Evolutionary conservation across 148 eudicot genomes (phyloP), one percentile per base, ranked within the genome.

Genomic region (Talinum fruticosum): DNA sequence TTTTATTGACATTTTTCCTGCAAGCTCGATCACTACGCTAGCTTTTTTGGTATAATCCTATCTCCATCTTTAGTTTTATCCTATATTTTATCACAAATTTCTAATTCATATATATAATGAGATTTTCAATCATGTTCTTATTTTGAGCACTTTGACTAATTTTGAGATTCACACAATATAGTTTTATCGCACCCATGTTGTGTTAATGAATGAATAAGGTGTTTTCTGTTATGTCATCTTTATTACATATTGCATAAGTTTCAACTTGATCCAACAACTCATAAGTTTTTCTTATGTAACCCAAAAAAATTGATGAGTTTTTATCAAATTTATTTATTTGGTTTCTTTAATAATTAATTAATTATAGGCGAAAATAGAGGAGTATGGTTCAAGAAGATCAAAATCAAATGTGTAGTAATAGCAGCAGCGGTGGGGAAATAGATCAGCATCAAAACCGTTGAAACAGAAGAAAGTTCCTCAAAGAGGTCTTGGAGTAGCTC

Each of bases 401-500:
- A 61, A 73, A 73, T 79, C 85, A 82, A 30, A 70, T 77, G 72
- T 83, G 76, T 73, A 79, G 82, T 79, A 81, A 80, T 51, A 82
- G 81, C 71, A 76, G 76, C 66, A 62, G 76, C 62, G 66, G 78
- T 72, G 69, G 75, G 79, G 73, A 41, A 76, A 71, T 78, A 81
- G 81, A 83, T 83, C 87, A 83, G 85, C 88, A 73, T 88, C 92
- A 8, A 92, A 85, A 69, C 90, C 85, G 72, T 70, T 72, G 61
- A 92, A 90, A 84, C 91, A 82, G 72, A 91, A 87, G 47, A 95
- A 87, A 69, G 86, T 91, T 14, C 96, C 97, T 24, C 97, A 91
- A 78, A 92, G 99, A 81, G 99, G 99, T 37, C 76, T 95, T 75
- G 99, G 99, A 75, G 97, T 95, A 66, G 97, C 99, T 37, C 96